These are phyloP conservation scores for Thamnidium elegans DNA, from an alignment of 192 early-diverging fungal species.

Conservation along the genomic window DNA sequence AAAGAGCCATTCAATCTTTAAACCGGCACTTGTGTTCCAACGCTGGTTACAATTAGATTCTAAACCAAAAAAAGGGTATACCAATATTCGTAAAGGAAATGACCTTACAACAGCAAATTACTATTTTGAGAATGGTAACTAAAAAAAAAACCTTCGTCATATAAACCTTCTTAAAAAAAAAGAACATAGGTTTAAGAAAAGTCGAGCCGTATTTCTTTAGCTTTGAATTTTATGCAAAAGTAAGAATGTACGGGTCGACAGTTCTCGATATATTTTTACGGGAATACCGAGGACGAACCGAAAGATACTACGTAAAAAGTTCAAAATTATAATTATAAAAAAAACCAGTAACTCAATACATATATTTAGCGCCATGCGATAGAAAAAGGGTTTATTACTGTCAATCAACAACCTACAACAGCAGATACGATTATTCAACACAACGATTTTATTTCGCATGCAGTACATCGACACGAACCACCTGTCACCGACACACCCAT, in stretches of 20 bases:
- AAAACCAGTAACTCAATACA: not conserved
- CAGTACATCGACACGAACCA: conserved; percentile 92
- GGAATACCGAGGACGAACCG: conserved; percentile 82
- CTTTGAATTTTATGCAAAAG: conserved; percentile 76
- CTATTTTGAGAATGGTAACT: conserved; percentile 55
- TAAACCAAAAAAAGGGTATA: too few species aligned
- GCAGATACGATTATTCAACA: conserved; percentile 63
- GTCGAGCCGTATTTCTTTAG: conserved; percentile 80
- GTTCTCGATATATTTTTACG: conserved; percentile 72
- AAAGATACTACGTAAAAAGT: conserved; percentile 69
- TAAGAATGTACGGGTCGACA: conserved; percentile 72
- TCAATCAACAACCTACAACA: conserved; percentile 62
- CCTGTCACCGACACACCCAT: conserved; percentile 69
- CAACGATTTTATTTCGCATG: conserved; percentile 73
- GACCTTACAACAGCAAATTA: conserved; percentile 40
- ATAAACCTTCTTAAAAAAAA: conserved; percentile 1
- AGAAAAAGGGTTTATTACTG: conserved; percentile 64
- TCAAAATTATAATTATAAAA: not conserved
- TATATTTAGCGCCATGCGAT: conserved; percentile 61
- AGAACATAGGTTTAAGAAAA: conserved; percentile 55
- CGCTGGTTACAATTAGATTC: too few species aligned
- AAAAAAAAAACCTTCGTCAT: not conserved
- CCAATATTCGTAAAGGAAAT: not conserved
- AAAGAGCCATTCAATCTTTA: too few species aligned
- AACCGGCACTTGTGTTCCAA: too few species aligned